phyloP scores from a whole-genome alignment of 345 rosid species.

The Eucalyptus pauciflora region DNA sequence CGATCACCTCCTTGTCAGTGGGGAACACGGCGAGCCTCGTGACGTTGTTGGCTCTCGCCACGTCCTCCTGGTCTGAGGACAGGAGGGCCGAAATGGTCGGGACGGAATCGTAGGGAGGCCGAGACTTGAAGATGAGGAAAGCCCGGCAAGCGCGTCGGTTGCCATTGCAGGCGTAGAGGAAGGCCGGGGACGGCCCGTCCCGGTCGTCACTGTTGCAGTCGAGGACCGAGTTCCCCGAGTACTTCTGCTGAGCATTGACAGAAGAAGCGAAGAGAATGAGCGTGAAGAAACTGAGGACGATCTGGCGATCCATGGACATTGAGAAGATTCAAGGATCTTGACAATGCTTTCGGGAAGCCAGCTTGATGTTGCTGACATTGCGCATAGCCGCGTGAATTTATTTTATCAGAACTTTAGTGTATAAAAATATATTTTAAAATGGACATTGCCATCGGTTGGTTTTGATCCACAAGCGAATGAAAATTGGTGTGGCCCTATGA shows the following conservation, averaged over 20 bases:
- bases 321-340: neutral
- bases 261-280: neutral
- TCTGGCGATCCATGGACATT: neutral
- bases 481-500: neutral
- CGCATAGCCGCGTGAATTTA: neutral
- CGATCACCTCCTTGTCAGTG: slow-evolving; percentile 15
- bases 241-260: slow-evolving; percentile 6
- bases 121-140: slow-evolving; percentile 32
- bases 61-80: slow-evolving; percentile 9
- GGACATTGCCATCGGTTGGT: neutral
- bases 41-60: slow-evolving; percentile 26
- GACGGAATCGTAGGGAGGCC: slow-evolving; percentile 16
- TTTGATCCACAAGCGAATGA: neutral
- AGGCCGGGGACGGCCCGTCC: slow-evolving; percentile 6
- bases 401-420: neutral
- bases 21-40: slow-evolving; percentile 8
- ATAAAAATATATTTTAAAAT: neutral
- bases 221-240: slow-evolving; percentile 10
- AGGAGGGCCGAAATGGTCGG: slow-evolving; percentile 20
- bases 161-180: slow-evolving; percentile 38
- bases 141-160: slow-evolving; percentile 6
- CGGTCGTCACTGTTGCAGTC: slow-evolving; percentile 4
- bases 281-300: neutral
- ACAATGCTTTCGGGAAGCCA: neutral
- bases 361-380: neutral